A percentile compares a stretch with the other conserved stretches of the same genome.
Conservation (phyloP, 352 stramenopile species). For the Pythium oligandrum region DNA sequence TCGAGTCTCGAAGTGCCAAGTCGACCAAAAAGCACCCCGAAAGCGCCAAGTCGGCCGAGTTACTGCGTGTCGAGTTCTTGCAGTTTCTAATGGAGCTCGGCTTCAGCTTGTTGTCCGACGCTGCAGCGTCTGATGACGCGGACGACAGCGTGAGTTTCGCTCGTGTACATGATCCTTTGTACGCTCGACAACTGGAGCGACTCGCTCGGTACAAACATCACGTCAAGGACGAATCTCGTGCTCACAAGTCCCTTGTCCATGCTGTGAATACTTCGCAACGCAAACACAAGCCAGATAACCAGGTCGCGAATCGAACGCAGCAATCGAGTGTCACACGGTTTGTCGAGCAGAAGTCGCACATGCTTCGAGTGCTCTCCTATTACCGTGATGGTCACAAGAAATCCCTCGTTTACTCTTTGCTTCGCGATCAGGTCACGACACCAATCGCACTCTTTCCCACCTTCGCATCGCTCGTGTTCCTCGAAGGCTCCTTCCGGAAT, state of each 20-base stretch:
- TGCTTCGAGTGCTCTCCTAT: constrained; percentile 86
- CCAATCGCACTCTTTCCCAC: constrained; percentile 74
- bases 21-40: constrained; percentile 11
- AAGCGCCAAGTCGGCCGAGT: constrained; percentile 21
- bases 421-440: constrained; percentile 87
- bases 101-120: constrained; percentile 70
- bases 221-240: constrained; percentile 35
- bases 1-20: constrained; percentile 32
- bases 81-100: constrained; percentile 92
- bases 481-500: constrained; percentile 88
- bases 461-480: constrained; percentile 81
- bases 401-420: constrained; percentile 86
- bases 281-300: constrained; percentile 15
- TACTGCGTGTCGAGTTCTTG: constrained; percentile 88
- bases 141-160: constrained; percentile 14
- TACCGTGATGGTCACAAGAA: constrained; percentile 95
- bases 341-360: constrained; percentile 73
- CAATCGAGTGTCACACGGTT: constrained; percentile 27
- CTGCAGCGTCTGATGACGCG: constrained; percentile 22
- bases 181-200: constrained; percentile 75
- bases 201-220: constrained; percentile 65
- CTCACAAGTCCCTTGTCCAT: constrained; percentile 55
- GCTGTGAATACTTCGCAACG: constrained; percentile 20
- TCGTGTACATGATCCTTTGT: constrained; percentile 70
- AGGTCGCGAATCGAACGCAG: too few relatives aligned